Evolutionary conservation across 495 filamentous ascomycete genomes (phyloP).

Genomic region (Sphaerosporella brunnea): DNA sequence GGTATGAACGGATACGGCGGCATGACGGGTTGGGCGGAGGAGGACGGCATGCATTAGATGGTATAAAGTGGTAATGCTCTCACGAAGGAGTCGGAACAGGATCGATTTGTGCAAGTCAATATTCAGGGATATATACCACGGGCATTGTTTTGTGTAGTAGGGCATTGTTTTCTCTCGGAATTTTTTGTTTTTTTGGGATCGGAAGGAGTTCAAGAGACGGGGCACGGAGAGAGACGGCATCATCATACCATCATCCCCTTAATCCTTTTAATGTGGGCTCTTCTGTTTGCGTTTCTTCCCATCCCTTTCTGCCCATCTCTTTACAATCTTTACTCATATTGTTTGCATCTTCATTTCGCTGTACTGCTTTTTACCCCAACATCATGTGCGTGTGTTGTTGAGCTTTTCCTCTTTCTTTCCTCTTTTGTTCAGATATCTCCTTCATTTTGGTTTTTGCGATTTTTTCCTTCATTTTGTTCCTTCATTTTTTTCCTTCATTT

Average conservation of each 20-base stretch:
- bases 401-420: slow-evolving; percentile 25
- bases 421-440: no score
- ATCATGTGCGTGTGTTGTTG: slow-evolving; percentile 24
- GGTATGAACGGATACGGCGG: slow-evolving; percentile 46
- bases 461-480: slow-evolving; percentile 22
- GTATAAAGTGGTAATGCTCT: slow-evolving; percentile 8
- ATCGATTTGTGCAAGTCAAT: slow-evolving; percentile 19
- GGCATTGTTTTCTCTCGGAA: slow-evolving; percentile 26
- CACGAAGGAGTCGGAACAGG: slow-evolving; percentile 12
- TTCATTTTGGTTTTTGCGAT: slow-evolving; percentile 12
- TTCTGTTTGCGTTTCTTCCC: neutral
- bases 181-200: slow-evolving; percentile 17
- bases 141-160: slow-evolving; percentile 21
- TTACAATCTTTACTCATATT: slow-evolving; percentile 20
- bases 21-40: slow-evolving; percentile 50
- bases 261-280: slow-evolving; percentile 7
- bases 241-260: slow-evolving; percentile 3
- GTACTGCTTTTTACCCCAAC: slow-evolving; percentile 5
- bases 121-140: slow-evolving; percentile 19
- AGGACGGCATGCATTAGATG: slow-evolving; percentile 39
- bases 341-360: slow-evolving; percentile 13
- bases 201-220: slow-evolving; percentile 2
- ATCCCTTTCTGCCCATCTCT: slow-evolving; percentile 22
- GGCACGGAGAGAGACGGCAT: slow-evolving; percentile 3
- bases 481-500: slow-evolving; percentile 27